These are phyloP conservation scores for Acidomyces sp. DNA, from an alignment of 495 filamentous ascomycete genomes.

Conservation along the genomic window DNA sequence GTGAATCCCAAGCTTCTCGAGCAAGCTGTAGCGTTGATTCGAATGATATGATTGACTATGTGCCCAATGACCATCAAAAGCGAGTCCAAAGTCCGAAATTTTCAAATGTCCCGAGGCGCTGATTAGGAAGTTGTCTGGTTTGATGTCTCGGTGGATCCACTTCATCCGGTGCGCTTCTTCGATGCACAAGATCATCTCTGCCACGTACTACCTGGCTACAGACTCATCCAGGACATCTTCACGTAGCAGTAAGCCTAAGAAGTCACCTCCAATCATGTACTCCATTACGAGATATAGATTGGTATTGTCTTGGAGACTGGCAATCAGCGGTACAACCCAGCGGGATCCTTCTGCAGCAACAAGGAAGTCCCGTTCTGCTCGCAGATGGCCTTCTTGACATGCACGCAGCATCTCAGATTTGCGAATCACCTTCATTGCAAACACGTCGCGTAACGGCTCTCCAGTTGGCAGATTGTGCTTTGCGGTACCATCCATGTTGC, in stretches of 20 bases:
- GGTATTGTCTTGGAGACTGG: conserved; percentile 73
- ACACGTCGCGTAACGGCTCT: conserved; percentile 39
- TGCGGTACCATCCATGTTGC: conserved; percentile 17
- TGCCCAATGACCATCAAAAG: conserved; percentile 89
- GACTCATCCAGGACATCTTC: conserved; percentile 66
- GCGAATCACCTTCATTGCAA: conserved; percentile 92
- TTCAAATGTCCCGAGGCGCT: conserved; percentile 79
- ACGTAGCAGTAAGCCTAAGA: conserved; percentile 71
- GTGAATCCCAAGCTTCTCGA: conserved; percentile 59
- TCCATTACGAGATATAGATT: conserved; percentile 93
- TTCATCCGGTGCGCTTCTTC: conserved; percentile 78
- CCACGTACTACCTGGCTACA: conserved; percentile 71
- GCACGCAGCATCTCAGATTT: conserved; percentile 83
- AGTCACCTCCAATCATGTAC: conserved; percentile 93
- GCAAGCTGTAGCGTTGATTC: conserved; percentile 62
- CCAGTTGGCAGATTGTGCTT: conserved; percentile 14
- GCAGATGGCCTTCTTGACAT: conserved; percentile 81
- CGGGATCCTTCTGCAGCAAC: conserved; percentile 67
- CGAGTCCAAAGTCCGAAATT: conserved; percentile 88
- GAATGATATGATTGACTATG: conserved; percentile 78
- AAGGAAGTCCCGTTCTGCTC: conserved; percentile 83
- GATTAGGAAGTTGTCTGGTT: conserved; percentile 93
- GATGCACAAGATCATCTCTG: conserved; percentile 90
- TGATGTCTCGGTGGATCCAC: conserved; percentile 91
- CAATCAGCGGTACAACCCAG: conserved; percentile 80